phyloP scores from a whole-genome alignment of 306 rosid species.

The Vicia sativa region DNA sequence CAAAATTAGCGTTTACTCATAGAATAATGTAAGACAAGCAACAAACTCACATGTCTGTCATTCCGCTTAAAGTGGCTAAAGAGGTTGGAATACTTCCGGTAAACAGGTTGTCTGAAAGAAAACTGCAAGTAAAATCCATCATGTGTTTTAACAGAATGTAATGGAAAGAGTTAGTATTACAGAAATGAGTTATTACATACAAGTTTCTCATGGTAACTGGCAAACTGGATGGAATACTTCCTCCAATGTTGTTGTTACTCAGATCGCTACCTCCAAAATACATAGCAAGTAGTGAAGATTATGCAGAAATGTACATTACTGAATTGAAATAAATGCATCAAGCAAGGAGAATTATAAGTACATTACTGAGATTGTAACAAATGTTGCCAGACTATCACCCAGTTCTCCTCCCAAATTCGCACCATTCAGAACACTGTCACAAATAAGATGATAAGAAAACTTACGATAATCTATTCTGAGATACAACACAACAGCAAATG shows the following conservation, averaged over 20 bases:
- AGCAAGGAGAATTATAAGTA: slow-evolving; percentile 50
- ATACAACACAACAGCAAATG: neutral
- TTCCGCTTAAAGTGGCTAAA: slow-evolving; percentile 63
- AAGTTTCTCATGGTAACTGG: slow-evolving; percentile 75
- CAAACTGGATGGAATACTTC: slow-evolving; percentile 81
- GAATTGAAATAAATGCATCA: slow-evolving; percentile 5
- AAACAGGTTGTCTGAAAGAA: slow-evolving; percentile 89
- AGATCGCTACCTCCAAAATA: slow-evolving; percentile 69
- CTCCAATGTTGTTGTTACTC: slow-evolving; percentile 95
- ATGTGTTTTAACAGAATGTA: slow-evolving; percentile 41
- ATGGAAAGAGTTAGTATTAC: slow-evolving; percentile 30
- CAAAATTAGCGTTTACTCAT: no score
- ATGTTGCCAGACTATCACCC: slow-evolving; percentile 65
- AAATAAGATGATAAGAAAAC: slow-evolving; percentile 44
- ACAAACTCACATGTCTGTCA: slow-evolving; percentile 76
- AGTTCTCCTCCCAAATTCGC: slow-evolving; percentile 93
- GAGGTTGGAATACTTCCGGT: slow-evolving; percentile 83
- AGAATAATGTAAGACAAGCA: slow-evolving; percentile 27
- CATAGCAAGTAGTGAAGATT: slow-evolving; percentile 32
- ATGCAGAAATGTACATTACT: neutral
- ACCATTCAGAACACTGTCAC: slow-evolving; percentile 70
- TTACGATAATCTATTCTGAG: slow-evolving; percentile 3
- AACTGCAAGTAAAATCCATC: slow-evolving; percentile 66
- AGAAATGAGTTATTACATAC: slow-evolving; percentile 54
- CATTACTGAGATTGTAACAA: slow-evolving; percentile 69